Evolutionary conservation across 495 filamentous ascomycete species (phyloP).

Genomic region (Evansstolkia leycettana): DNA sequence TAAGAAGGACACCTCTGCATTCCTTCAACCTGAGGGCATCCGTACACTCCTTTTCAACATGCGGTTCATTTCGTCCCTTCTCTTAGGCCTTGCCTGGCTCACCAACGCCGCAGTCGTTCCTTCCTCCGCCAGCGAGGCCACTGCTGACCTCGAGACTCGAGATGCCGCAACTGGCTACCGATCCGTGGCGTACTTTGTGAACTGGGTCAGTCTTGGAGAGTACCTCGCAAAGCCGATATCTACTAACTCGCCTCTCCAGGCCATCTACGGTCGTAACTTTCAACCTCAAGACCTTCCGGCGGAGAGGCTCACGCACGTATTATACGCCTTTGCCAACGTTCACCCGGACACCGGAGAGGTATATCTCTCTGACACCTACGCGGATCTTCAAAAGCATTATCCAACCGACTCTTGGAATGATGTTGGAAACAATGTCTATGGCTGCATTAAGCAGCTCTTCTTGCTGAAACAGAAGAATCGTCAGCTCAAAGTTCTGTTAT

Average conservation of each 20-base stretch:
- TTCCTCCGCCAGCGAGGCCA: too few relatives aligned
- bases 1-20: too few relatives aligned
- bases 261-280: conserved; percentile 62
- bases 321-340: conserved; percentile 74
- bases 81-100: too few relatives aligned
- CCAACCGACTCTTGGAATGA: conserved; percentile 34
- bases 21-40: too few relatives aligned
- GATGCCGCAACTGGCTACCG: conserved; percentile 35
- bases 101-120: too few relatives aligned
- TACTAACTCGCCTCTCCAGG: conserved; percentile 24
- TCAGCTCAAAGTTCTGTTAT: conserved; percentile 79
- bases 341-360: conserved; percentile 52
- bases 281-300: conserved; percentile 63
- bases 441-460: conserved; percentile 84
- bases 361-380: conserved; percentile 70
- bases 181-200: conserved; percentile 74
- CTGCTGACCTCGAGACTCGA: too few relatives aligned
- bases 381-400: conserved; percentile 48
- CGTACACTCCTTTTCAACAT: too few relatives aligned
- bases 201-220: conserved; percentile 51
- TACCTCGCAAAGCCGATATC: not conserved
- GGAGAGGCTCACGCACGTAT: conserved; percentile 70
- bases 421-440: conserved; percentile 31
- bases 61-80: too few relatives aligned
- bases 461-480: conserved; percentile 80